These are phyloP conservation scores for Pseudogymnoascus sp. DNA, from an alignment of 2,329 filamentous ascomycete genomes.

Conservation along the genomic window DNA sequence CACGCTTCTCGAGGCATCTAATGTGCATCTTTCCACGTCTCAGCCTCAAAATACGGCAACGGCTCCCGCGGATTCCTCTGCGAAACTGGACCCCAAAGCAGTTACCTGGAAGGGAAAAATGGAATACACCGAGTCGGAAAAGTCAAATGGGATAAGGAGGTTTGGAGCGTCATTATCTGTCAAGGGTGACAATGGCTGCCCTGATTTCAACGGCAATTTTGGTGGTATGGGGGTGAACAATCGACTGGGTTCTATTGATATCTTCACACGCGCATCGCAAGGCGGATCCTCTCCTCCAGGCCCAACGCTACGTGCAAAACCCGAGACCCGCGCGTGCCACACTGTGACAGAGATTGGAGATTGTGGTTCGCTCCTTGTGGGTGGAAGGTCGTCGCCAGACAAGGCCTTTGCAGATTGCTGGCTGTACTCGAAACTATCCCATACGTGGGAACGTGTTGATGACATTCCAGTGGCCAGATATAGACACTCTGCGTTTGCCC, in stretches of 20 bases:
- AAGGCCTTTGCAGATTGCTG: slow-evolving; percentile 65
- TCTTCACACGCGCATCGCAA: slow-evolving; percentile 30
- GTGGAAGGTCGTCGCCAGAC: slow-evolving; percentile 71
- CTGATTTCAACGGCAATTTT: slow-evolving; percentile 23
- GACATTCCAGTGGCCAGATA: slow-evolving; percentile 65
- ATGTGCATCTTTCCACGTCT: slow-evolving; percentile 23
- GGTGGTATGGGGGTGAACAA: slow-evolving; percentile 31
- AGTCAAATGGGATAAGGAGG: slow-evolving; percentile 41
- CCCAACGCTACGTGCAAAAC: slow-evolving; percentile 22
- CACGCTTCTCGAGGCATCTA: slow-evolving; percentile 62
- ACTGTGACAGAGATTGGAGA: slow-evolving; percentile 58
- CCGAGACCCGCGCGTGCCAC: slow-evolving; percentile 59
- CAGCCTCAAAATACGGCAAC: slow-evolving; percentile 7
- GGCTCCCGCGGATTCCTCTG: not conserved
- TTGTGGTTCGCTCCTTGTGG: slow-evolving; percentile 55
- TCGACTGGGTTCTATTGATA: slow-evolving; percentile 36
- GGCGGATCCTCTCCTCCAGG: slow-evolving; percentile 12
- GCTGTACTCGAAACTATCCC: slow-evolving; percentile 49
- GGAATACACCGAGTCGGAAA: slow-evolving; percentile 31
- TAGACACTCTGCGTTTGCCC: slow-evolving; percentile 57
- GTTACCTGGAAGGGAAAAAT: slow-evolving; percentile 12
- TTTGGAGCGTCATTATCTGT: slow-evolving; percentile 49
- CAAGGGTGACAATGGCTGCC: slow-evolving; percentile 29
- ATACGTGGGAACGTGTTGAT: slow-evolving; percentile 53
- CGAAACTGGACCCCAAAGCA: not conserved